Evolutionary conservation across 306 rosid species (phyloP), one percentile per base, ranked within the genome.

Genomic region (Inga oerstediana): DNA sequence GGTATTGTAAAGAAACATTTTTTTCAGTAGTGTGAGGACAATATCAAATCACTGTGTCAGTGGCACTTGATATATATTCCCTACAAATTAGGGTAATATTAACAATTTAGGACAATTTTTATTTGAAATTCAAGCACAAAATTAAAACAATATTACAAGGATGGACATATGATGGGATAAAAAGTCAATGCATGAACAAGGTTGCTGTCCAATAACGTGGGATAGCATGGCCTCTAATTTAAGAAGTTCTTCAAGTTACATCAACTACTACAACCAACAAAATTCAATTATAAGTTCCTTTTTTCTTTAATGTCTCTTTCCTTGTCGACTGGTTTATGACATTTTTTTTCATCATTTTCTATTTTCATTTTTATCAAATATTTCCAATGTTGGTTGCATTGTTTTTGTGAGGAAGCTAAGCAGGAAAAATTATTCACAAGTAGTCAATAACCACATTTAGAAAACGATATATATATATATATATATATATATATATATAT

Each of bases 181-280:
- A 61, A 10, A 22, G 67, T 61, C 35, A 24, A n/a, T 1, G 34
- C 67, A 10, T 10, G 67, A 62, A 27, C 19, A 62, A 27, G 7
- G 16, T 62, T 62, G 17, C 13, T 22, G 19, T 24, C 16, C 12
- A 3, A 24, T 22, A 9, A n/a, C 8, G 62, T 20, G 27, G 27
- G 62, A 56, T 20, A 20, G 27, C 12, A 69, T 64, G 11, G 20
- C 4, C 43, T 83, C 44, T 34, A 17, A 8, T 68, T 67, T 35
- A 69, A 62, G 56, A 39, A 49, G 83, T 51, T 51, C 72, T 65
- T 66, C 65, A 79, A 74, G 77, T 7, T 44, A 66, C 66, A 74
- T 74, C 83, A 79, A 65, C 87, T 3, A 79, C 83, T 74, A 35
- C 83, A 84, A 74, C 87, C 10, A 79, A 74, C 77, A 41, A 79